Conservation (phyloP, 2,329 filamentous ascomycete species). For the Chaetomiaceae sp. region DNA sequence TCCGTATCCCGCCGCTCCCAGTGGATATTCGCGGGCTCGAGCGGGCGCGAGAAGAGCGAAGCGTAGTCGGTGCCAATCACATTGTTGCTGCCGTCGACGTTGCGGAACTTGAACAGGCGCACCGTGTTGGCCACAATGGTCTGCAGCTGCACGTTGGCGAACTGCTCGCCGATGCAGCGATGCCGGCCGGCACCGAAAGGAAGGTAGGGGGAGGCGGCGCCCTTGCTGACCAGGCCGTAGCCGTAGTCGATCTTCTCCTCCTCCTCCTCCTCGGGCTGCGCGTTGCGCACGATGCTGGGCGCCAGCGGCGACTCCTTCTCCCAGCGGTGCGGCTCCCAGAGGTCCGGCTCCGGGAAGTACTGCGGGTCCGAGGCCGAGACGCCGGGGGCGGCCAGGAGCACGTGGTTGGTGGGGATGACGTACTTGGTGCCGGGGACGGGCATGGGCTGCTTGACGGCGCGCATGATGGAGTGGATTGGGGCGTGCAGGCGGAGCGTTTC, state of each 20-base stretch:
- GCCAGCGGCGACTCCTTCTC: conserved; percentile 58
- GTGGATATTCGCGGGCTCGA: conserved; percentile 64
- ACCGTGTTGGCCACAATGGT: conserved; percentile 77
- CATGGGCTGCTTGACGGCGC: conserved; percentile 85
- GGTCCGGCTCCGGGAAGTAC: conserved; percentile 75
- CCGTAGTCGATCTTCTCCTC: conserved; percentile 87
- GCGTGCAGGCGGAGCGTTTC: conserved; percentile 88
- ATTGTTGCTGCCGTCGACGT: conserved; percentile 63
- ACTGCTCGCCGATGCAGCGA: conserved; percentile 94
- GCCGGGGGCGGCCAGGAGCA: conserved; percentile 78
- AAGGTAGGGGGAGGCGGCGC: conserved; percentile 81
- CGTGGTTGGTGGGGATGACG: conserved; percentile 74
- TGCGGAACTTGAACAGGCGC: conserved; percentile 73
- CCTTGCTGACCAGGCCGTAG: conserved; percentile 89
- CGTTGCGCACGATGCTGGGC: conserved; percentile 41
- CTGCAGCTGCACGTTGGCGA: conserved; percentile 87
- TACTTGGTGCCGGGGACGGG: conserved; percentile 76
- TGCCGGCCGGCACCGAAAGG: conserved; percentile 92
- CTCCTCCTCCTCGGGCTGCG: conserved; percentile 45
- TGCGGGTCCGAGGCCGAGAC: conserved; percentile 66
- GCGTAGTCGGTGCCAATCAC: conserved; percentile 65
- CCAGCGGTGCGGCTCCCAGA: conserved; percentile 93
- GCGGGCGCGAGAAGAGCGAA: conserved; percentile 68
- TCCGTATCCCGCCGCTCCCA: conserved; percentile 64
- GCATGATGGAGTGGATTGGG: conserved; percentile 92